Evolutionary conservation across 208 protist genomes (phyloP).

Genomic region (Phytomonas sp.): DNA sequence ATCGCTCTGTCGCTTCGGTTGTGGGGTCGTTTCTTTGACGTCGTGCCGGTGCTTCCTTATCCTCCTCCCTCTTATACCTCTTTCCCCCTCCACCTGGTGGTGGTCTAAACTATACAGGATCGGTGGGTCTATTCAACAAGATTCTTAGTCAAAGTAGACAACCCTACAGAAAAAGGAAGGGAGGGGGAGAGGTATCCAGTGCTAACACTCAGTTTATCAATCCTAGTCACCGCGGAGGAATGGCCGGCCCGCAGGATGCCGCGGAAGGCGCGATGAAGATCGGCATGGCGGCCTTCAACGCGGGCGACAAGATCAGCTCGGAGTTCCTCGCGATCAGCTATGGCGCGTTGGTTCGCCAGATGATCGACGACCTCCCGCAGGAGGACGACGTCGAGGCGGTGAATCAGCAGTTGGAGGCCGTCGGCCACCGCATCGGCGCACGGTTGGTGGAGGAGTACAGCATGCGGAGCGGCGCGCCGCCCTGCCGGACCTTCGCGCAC

Average conservation of each 20-base stretch:
- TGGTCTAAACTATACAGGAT: too few species aligned
- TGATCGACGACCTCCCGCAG: constrained; percentile 89
- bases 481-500: constrained; percentile 90
- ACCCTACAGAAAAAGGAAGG: too few species aligned
- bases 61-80: too few species aligned
- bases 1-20: not conserved
- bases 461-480: constrained; percentile 66
- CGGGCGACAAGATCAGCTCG: constrained; percentile 77
- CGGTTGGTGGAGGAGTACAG: constrained; percentile 96
- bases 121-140: too few species aligned
- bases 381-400: constrained; percentile 91
- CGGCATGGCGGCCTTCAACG: constrained; percentile 66
- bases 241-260: too few species aligned
- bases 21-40: too few species aligned
- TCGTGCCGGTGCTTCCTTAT: too few species aligned
- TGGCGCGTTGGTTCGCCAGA: constrained; percentile 94
- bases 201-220: too few species aligned
- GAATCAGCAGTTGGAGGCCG: constrained; percentile 94
- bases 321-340: constrained; percentile 98
- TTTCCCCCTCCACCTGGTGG: too few species aligned
- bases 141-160: too few species aligned
- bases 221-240: too few species aligned
- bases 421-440: constrained; percentile 96
- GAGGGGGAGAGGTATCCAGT: too few species aligned
- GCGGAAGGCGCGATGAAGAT: constrained; percentile 26